These are phyloP conservation scores for Beauveria australis DNA, from an alignment of 2,329 filamentous ascomycete species.

Conservation along the genomic window DNA sequence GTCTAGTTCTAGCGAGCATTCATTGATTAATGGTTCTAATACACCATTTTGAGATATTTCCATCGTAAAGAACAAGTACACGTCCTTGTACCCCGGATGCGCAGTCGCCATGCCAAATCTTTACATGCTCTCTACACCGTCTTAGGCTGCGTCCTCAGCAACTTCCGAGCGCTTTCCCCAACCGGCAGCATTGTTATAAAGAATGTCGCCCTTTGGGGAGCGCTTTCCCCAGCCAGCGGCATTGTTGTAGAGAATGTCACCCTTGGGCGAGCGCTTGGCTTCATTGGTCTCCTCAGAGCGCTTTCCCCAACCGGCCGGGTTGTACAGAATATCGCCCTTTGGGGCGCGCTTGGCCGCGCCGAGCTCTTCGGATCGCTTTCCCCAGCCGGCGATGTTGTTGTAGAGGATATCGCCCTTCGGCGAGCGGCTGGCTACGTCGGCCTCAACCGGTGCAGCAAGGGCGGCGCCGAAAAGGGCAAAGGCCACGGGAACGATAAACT, in stretches of 20 bases:
- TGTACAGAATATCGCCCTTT: constrained; percentile 8
- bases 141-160: background rate
- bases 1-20: too few relatives aligned
- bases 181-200: constrained; percentile 12
- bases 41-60: too few relatives aligned
- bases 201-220: constrained; percentile 3
- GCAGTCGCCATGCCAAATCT: background rate
- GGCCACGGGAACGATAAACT: constrained; percentile 5
- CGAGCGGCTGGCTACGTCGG: background rate
- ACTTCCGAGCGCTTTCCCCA: constrained; percentile 10
- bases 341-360: background rate
- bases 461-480: constrained; percentile 11
- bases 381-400: too few relatives aligned
- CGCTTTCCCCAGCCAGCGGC: constrained; percentile 13
- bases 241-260: constrained; percentile 13
- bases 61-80: too few relatives aligned
- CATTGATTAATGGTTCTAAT: too few relatives aligned
- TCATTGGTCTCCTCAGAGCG: background rate
- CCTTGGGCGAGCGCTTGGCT: constrained; percentile 1
- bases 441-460: constrained; percentile 9
- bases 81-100: background rate
- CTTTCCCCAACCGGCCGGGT: constrained; percentile 10
- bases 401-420: too few relatives aligned
- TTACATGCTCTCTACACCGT: background rate
- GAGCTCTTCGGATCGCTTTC: too few relatives aligned